These are phyloP conservation scores for Leersia perrieri DNA, from an alignment of 176 grass and related monocot genomes.

Conservation along the genomic window DNA sequence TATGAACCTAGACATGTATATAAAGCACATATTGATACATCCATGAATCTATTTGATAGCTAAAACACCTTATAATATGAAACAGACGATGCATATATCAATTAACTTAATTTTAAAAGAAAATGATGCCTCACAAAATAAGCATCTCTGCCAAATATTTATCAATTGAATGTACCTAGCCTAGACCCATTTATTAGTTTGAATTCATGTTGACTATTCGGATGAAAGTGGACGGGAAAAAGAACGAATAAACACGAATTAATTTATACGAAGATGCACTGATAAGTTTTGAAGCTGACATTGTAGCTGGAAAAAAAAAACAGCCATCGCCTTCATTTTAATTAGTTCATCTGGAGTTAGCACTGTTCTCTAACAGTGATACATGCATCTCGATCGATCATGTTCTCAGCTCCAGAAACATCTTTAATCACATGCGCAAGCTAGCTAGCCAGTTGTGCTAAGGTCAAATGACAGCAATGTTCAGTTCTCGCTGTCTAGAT, in stretches of 20 bases:
- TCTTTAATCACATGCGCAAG: constrained; percentile 41
- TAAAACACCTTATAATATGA: no score
- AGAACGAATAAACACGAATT: no score
- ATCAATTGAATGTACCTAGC: neutral
- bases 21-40: no score
- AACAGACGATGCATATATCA: neutral
- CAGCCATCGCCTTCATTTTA: neutral
- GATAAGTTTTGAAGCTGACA: constrained; percentile 4
- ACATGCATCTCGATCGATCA: neutral
- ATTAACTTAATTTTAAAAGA: neutral
- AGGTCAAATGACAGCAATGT: neutral
- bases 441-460: constrained; percentile 14
- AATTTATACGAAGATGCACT: constrained; percentile 1
- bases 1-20: no score
- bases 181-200: no score
- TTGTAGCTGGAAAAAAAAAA: neutral
- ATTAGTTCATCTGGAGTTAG: neutral
- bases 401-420: constrained; percentile 19
- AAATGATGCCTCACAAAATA: neutral
- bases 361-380: constrained; percentile 19
- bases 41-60: no score
- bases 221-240: neutral
- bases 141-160: neutral
- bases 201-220: neutral
- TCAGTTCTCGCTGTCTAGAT: neutral